phyloP scores from a whole-genome alignment of 2,329 filamentous ascomycete species.

The Fusarium decemcellulare region DNA sequence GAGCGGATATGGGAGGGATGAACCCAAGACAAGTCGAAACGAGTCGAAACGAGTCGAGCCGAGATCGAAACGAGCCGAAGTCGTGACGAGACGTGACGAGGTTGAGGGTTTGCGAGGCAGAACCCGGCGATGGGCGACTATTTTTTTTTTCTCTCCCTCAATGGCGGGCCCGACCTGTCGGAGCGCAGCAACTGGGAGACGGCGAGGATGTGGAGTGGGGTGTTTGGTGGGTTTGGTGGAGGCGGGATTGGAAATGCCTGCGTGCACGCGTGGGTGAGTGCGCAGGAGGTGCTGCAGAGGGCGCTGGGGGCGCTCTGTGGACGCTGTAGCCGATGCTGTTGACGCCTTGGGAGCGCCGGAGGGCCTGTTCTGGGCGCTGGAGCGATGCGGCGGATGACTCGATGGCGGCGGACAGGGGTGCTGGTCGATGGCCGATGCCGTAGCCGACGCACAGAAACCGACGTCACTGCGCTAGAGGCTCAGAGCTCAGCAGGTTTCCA shows the following conservation, averaged over 20 bases:
- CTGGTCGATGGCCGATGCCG: constrained; percentile 3
- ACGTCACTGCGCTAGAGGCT: constrained; percentile 37
- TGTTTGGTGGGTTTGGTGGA: constrained; percentile 35
- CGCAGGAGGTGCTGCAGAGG: constrained; percentile 13
- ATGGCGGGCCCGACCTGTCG: constrained; percentile 43
- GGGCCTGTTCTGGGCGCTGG: constrained; percentile 4
- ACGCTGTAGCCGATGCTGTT: constrained; percentile 9
- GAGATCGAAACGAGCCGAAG: constrained; percentile 33
- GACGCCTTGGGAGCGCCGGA: constrained; percentile 11
- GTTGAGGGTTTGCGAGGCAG: constrained; percentile 38
- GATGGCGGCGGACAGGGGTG: constrained; percentile 28
- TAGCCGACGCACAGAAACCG: constrained; percentile 32
- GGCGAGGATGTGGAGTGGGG: constrained; percentile 31
- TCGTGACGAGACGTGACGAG: constrained; percentile 23
- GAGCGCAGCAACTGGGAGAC: constrained; percentile 34
- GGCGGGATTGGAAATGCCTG: constrained; percentile 44
- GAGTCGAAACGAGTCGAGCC: constrained; percentile 32
- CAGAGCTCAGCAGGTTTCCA: constrained; percentile 24
- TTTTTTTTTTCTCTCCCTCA: constrained; percentile 35
- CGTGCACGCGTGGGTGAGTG: constrained; percentile 26
- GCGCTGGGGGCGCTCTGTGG: background rate
- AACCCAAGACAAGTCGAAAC: constrained; percentile 35
- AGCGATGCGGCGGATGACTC: constrained; percentile 18
- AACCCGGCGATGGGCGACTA: constrained; percentile 33
- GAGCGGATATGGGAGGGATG: constrained; percentile 10